phyloP scores from a whole-genome alignment of 148 eudicot genomes.

The Euryodendron excelsum region DNA sequence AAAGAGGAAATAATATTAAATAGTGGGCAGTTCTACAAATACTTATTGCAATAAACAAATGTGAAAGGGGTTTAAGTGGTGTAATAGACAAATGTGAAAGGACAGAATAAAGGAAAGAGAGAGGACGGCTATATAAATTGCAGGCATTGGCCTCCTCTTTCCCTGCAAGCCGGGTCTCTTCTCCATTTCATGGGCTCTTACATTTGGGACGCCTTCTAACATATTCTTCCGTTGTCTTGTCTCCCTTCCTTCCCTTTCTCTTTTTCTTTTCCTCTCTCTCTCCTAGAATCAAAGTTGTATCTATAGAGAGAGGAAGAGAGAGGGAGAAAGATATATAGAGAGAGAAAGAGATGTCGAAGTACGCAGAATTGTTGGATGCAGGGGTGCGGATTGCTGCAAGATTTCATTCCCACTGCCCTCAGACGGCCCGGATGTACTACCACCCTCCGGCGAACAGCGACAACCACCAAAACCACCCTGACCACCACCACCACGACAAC shows the following conservation, averaged over 20 bases:
- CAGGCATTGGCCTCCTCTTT: background rate
- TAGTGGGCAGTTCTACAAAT: no score
- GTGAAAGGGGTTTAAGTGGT: no score
- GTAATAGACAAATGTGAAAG: no score
- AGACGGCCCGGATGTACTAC: slow-evolving; percentile 22
- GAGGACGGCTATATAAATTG: background rate
- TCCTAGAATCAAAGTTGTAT: background rate
- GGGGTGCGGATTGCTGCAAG: slow-evolving; percentile 11
- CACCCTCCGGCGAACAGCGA: slow-evolving; percentile 16
- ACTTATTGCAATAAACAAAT: no score
- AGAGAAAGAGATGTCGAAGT: slow-evolving; percentile 12
- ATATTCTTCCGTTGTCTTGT: background rate
- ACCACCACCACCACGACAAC: background rate
- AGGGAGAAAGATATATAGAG: no score
- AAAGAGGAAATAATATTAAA: no score
- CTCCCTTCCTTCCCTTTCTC: background rate
- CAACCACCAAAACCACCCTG: background rate
- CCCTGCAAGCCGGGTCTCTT: background rate
- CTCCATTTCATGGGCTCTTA: slow-evolving; percentile 8
- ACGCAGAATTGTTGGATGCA: slow-evolving; percentile 14
- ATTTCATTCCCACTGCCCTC: slow-evolving; percentile 24
- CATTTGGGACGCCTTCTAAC: slow-evolving; percentile 13
- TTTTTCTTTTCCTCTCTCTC: background rate
- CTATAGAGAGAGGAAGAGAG: slow-evolving; percentile 1
- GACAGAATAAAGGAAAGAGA: background rate